phyloP scores from a whole-genome alignment of 2,329 filamentous ascomycete genomes.

The Aspergillus pseudotamarii region DNA sequence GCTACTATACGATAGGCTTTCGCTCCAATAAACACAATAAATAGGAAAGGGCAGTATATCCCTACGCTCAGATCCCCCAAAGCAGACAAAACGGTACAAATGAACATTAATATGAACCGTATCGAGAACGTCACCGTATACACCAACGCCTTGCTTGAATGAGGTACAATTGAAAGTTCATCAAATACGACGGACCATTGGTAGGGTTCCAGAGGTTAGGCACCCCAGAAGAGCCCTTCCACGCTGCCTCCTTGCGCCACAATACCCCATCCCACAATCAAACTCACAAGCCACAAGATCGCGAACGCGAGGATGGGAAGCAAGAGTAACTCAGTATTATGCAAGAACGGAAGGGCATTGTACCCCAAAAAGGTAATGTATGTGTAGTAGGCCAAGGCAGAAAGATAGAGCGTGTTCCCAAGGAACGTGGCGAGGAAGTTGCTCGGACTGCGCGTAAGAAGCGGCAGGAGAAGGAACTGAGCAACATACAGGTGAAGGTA shows the following conservation, averaged over 20 bases:
- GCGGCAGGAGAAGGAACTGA: constrained; percentile 68
- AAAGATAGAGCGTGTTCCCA: constrained; percentile 68
- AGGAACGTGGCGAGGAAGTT: constrained; percentile 56
- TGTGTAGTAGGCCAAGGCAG: constrained; percentile 67
- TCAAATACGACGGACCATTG: background rate
- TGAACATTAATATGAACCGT: background rate
- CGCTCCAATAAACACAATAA: background rate
- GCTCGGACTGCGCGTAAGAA: constrained; percentile 48
- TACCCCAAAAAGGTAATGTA: constrained; percentile 71
- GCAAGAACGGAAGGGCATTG: constrained; percentile 68
- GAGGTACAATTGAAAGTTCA: constrained; percentile 3
- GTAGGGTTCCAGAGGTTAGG: constrained; percentile 24
- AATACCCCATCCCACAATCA: constrained; percentile 51
- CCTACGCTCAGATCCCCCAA: background rate
- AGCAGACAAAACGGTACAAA: background rate
- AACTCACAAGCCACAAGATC: constrained; percentile 60
- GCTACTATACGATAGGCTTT: background rate
- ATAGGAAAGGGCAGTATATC: background rate
- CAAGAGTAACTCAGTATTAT: constrained; percentile 67
- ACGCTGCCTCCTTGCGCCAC: constrained; percentile 48
- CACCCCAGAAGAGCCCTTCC: constrained; percentile 48
- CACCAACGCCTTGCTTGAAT: constrained; percentile 26
- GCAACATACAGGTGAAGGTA: constrained; percentile 69
- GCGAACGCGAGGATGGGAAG: constrained; percentile 63
- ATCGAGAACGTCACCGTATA: constrained; percentile 22